Conservation (phyloP, 371 early-diverging fungal species). For the Apophysomyces ossiformis region DNA sequence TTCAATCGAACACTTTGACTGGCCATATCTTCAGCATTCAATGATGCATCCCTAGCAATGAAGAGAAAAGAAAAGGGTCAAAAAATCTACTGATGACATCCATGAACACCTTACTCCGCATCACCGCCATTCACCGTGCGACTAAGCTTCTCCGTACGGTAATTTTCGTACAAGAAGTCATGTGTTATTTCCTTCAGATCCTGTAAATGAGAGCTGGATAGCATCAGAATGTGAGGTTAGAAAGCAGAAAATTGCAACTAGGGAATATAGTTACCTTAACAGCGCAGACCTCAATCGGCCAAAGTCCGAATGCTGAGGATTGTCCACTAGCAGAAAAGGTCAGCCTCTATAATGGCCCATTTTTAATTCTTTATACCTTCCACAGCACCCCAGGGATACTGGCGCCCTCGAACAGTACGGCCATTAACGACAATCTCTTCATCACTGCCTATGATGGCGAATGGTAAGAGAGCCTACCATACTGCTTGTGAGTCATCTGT, state of each 20-base stretch:
- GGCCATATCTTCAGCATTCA: conserved; percentile 61
- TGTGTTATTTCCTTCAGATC: conserved; percentile 91
- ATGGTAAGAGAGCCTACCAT: conserved; percentile 83
- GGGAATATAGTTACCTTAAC: conserved; percentile 56
- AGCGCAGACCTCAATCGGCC: conserved; percentile 91
- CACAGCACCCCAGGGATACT: conserved; percentile 99
- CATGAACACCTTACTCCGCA: conserved; percentile 51
- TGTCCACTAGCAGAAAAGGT: conserved; percentile 60
- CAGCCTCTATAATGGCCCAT: conserved; percentile 5
- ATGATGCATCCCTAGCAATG: conserved; percentile 36
- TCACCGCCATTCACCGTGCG: conserved; percentile 62
- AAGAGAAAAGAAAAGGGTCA: neutral
- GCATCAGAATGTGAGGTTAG: neutral
- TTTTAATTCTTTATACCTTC: conserved; percentile 56
- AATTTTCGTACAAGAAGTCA: conserved; percentile 87
- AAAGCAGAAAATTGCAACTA: neutral
- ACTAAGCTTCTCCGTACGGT: conserved; percentile 91
- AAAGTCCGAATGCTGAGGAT: conserved; percentile 96
- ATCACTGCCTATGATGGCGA: conserved; percentile 96
- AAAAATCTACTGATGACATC: neutral
- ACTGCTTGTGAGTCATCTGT: neutral
- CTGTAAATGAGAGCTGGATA: conserved; percentile 84
- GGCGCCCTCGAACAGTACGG: conserved; percentile 87
- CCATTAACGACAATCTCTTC: conserved; percentile 86
- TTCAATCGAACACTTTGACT: conserved; percentile 55